Percentiles rank a stretch among this genome's conserved stretches.
Evolutionary conservation across 2,329 filamentous ascomycete species (phyloP).

Genomic region (Arthrobotrys sphaeroides): DNA sequence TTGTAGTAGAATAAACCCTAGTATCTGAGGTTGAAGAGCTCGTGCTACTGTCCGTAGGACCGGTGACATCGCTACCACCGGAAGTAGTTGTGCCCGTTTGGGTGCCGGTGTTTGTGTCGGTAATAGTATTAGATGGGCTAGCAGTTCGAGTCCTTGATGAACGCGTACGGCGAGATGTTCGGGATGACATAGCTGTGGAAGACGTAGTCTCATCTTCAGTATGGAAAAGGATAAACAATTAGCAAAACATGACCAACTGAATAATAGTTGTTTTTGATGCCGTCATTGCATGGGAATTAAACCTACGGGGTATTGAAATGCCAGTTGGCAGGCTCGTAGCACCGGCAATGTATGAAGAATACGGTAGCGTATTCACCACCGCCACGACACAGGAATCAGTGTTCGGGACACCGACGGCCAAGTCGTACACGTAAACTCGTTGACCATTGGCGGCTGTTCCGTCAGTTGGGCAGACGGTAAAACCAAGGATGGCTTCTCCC

Average conservation of each 20-base stretch:
- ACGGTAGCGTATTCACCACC: not conserved
- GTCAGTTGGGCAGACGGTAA: not conserved
- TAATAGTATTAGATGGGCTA: not conserved
- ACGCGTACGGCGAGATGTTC: not conserved
- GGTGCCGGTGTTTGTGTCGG: not conserved
- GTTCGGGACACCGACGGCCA: not conserved
- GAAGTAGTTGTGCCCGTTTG: not conserved
- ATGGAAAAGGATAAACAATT: not conserved
- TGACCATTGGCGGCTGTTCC: not conserved
- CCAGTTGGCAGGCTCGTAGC: slow-evolving; percentile 2
- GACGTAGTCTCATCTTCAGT: not conserved
- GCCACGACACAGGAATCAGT: not conserved
- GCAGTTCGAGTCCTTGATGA: not conserved
- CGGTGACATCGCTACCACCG: not conserved
- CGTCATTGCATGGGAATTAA: no score
- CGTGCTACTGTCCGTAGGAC: not conserved
- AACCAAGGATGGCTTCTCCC: not conserved
- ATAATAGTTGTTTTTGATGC: no score
- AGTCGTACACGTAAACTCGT: not conserved
- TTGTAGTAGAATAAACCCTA: not conserved
- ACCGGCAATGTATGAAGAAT: not conserved
- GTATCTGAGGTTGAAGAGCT: not conserved
- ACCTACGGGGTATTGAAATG: not conserved
- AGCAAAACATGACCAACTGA: not conserved
- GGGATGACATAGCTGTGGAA: not conserved